A percentile compares a stretch with the other conserved stretches of the same genome.
Conservation (phyloP, 2,329 filamentous ascomycete species). For the Leptodontidium sp. region DNA sequence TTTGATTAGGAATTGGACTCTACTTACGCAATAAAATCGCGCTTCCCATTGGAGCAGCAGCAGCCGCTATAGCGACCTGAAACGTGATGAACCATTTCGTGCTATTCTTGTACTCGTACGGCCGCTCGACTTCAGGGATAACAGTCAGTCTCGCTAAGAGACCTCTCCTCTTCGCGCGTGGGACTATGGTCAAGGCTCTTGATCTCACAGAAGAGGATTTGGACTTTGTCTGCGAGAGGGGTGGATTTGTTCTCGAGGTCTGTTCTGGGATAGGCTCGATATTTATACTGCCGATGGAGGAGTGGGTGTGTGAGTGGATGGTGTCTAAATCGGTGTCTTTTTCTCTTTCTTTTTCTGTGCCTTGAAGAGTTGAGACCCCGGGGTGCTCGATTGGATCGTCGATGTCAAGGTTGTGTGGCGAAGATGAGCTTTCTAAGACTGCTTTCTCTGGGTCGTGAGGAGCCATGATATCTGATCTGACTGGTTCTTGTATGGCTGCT, state of each 20-base stretch:
- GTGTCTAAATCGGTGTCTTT: slow-evolving; percentile 24
- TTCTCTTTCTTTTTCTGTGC: slow-evolving; percentile 27
- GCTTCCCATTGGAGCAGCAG: slow-evolving; percentile 83
- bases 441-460: slow-evolving; percentile 34
- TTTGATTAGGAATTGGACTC: not conserved
- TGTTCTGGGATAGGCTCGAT: slow-evolving; percentile 32
- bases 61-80: slow-evolving; percentile 78
- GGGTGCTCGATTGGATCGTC: slow-evolving; percentile 36
- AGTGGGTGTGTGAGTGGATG: slow-evolving; percentile 33
- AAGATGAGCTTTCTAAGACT: slow-evolving; percentile 16
- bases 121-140: slow-evolving; percentile 80
- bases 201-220: slow-evolving; percentile 53
- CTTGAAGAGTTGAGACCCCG: slow-evolving; percentile 30
- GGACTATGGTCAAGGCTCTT: slow-evolving; percentile 51
- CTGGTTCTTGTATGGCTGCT: not conserved
- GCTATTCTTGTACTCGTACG: slow-evolving; percentile 73
- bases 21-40: slow-evolving; percentile 68
- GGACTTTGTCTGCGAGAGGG: slow-evolving; percentile 40
- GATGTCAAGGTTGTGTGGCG: slow-evolving; percentile 31
- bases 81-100: slow-evolving; percentile 88
- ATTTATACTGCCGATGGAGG: slow-evolving; percentile 34
- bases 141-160: slow-evolving; percentile 75
- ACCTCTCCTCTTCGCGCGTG: slow-evolving; percentile 68
- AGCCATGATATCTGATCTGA: not conserved
- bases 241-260: slow-evolving; percentile 1